Evolutionary conservation across 1,284 basidiomycete genomes (phyloP), one percentile per base, ranked within the genome.

Genomic region (Cronartium quercuum): DNA sequence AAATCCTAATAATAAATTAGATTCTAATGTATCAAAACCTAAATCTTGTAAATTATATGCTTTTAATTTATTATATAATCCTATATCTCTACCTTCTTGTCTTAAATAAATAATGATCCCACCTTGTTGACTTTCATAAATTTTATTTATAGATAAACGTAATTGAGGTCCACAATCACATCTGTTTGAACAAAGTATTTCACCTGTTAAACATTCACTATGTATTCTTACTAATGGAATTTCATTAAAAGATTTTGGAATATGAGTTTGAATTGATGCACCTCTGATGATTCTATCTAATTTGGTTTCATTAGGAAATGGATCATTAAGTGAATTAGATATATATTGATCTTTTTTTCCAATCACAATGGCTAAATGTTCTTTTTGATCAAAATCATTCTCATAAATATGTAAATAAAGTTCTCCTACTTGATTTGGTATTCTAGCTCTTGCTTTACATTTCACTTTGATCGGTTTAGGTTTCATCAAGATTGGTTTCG

Each of bases 111-210:
- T 87, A 75, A 98, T 90, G 2, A 91, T 94, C n/a, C 96, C 96
- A 12, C 92, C 88, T 3, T 91, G 91, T 0, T 90, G 90, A 24
- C 68, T 73, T 0, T 38, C 62, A 21, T 40, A 90, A 78, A 99
- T 98, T 77, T 90, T 88, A 9, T 93, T 88, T 78, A 98, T 89
- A 35, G 96, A 94, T 82, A 98, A 94, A 82, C 98, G 94, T 15
- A 99, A 86, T 82, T 99, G 96, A 82, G 98, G 94, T 21, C 96
- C 96, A 80, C 96, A 99, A 82, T 99, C 96, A 82, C 96, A 99
- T 40, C 96, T 89, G 89, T 97, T 94, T 81, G 92, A 95, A 10
- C 96, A 96, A 76, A 98, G 89, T 9, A 94, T 98, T 83, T 98
- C 96, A 55, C 96, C 96, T 0, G 96, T 99, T 83, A 94, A 98